Percentiles rank a stretch among this genome's conserved stretches.
Evolutionary conservation across 2,329 filamentous ascomycete genomes (phyloP).

Genomic region (Lasiodiplodia sp.): DNA sequence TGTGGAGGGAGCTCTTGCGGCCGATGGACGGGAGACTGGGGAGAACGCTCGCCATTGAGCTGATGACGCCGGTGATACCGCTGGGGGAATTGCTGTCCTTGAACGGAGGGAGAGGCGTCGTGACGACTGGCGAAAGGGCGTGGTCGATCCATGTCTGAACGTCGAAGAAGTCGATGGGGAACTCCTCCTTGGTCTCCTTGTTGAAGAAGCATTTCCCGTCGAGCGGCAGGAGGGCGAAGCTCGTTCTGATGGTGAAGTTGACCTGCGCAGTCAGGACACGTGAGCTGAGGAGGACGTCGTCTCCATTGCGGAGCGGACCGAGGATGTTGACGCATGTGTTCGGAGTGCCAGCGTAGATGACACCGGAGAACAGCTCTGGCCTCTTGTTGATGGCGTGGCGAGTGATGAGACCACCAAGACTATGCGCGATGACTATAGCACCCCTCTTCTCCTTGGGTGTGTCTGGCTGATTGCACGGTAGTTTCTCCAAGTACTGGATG

Average conservation of each 20-base stretch:
- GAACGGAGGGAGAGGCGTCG: slow-evolving; percentile 68
- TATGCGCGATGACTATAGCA: slow-evolving; percentile 84
- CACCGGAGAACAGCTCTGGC: slow-evolving; percentile 84
- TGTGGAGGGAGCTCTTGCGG: slow-evolving; percentile 46
- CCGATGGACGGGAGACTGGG: slow-evolving; percentile 42
- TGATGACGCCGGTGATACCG: slow-evolving; percentile 53
- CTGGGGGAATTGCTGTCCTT: slow-evolving; percentile 45
- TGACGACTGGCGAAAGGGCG: slow-evolving; percentile 78
- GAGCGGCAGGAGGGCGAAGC: slow-evolving; percentile 83
- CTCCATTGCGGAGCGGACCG: slow-evolving; percentile 88
- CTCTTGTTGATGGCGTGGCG: slow-evolving; percentile 74
- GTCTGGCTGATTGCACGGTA: slow-evolving; percentile 75
- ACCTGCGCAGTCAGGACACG: slow-evolving; percentile 90
- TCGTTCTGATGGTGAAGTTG: slow-evolving; percentile 89
- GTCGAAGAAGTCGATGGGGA: slow-evolving; percentile 84
- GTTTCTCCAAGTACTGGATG: slow-evolving; percentile 72
- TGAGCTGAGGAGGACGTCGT: slow-evolving; percentile 87
- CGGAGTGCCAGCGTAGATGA: slow-evolving; percentile 84
- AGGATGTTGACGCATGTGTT: slow-evolving; percentile 90
- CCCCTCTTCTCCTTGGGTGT: slow-evolving; percentile 65
- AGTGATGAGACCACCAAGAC: slow-evolving; percentile 79
- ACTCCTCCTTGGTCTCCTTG: slow-evolving; percentile 79
- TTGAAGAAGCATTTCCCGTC: slow-evolving; percentile 89
- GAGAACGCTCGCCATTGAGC: slow-evolving; percentile 56
- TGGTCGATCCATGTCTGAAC: slow-evolving; percentile 80